These are phyloP conservation scores for Fusarium odoratissimum DNA, from an alignment of 2,329 filamentous ascomycete species.

Conservation along the genomic window DNA sequence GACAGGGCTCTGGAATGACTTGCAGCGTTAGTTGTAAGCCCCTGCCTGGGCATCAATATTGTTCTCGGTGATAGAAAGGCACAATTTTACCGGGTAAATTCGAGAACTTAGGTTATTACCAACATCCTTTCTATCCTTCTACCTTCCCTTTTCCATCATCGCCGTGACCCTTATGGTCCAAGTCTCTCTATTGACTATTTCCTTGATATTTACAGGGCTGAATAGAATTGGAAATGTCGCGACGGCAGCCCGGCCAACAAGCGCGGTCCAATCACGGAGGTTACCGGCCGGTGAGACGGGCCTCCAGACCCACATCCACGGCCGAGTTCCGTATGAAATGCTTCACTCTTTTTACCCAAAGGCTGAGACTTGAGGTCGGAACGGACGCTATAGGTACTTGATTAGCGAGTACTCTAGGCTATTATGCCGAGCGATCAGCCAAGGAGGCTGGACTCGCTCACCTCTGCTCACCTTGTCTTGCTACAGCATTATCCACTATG, in stretches of 20 bases:
- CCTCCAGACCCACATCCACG: slow-evolving; percentile 23
- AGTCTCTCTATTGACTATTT: neutral
- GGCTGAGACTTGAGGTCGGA: neutral
- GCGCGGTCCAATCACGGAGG: slow-evolving; percentile 42
- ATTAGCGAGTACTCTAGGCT: neutral
- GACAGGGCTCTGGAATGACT: slow-evolving; percentile 23
- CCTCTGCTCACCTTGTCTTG: neutral
- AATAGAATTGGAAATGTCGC: slow-evolving; percentile 12
- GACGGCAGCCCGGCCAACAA: slow-evolving; percentile 21
- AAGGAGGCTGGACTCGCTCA: neutral
- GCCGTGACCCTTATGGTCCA: neutral
- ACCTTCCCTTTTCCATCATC: neutral
- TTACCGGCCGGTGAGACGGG: slow-evolving; percentile 32
- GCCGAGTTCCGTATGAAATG: slow-evolving; percentile 27
- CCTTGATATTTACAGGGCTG: slow-evolving; percentile 28
- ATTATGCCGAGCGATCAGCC: neutral
- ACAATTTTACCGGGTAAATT: slow-evolving; percentile 1
- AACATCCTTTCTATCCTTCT: neutral
- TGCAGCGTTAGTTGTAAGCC: slow-evolving; percentile 5
- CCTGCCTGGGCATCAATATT: slow-evolving; percentile 17
- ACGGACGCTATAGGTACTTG: neutral
- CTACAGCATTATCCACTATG: neutral
- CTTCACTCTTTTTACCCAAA: neutral
- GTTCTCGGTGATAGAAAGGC: neutral
- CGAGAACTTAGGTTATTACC: neutral